Base-by-base conservation (phyloP, 225 moss, liverwort and hornwort species). In the Climacium dendroides region DNA sequence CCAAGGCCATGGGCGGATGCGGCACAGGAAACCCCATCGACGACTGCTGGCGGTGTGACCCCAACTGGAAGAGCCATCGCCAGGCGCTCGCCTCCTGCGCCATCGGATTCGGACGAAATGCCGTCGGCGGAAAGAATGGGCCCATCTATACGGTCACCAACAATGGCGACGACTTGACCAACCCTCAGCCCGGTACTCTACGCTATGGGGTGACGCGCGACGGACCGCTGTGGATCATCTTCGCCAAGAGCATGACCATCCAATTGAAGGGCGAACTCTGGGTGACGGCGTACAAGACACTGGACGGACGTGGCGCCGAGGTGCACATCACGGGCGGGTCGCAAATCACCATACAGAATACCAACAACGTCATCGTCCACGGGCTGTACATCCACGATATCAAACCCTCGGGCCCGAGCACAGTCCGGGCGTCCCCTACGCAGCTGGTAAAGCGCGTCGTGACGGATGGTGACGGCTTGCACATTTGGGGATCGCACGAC, bases 181-280 rank as follows among this genome's bases (percentile, higher is more conserved):
- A 89, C 24, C 91, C 94, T 11, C 71, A 55, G 69, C 91, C 89
- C 4, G 94, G 93, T 3, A 91, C 94, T 16, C 88, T 94, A 5
- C 94, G 93, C 25, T 89, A 94, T 55, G 94, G 79, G 7, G 93
- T 90, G 7, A 93, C 92, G 24, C 93, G 92, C 41, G 32, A 69
- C 41, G 93, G 91, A 15, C 93, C 94, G 12, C 83, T 93, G 62
- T 94, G 94, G 94, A 94, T 94, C 90, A 62, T 89, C n/a, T 94
- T 94, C 80, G 90, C 82, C 55, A 4, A 19, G 0, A 90, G 90
- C 91, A 93, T 94, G 94, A 88, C 4, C 63, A 90, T 94, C 75
- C 72, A 80, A 64, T 85, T 94, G 28, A 85, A 93, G 74, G 88
- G 88, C 19, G 93, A 93, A 83, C 70, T 94, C 4, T 85, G 89